A percentile compares a stretch with the other conserved stretches of the same genome.
Evolutionary conservation across 2,329 filamentous ascomycete genomes (phyloP).

Genomic region (Claviceps purpurea): DNA sequence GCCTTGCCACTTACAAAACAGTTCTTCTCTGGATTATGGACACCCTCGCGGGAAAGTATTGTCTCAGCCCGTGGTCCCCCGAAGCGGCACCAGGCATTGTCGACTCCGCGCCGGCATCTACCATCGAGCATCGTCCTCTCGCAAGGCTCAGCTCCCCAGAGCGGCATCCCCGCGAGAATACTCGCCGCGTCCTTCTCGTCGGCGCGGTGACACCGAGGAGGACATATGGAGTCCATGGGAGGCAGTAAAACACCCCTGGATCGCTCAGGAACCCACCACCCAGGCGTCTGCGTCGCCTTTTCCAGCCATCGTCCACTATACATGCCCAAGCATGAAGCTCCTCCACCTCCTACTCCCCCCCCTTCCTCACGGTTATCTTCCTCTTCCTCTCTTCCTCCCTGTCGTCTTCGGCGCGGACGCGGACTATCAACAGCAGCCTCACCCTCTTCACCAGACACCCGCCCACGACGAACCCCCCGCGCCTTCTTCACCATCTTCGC

Average conservation of each 20-base stretch:
- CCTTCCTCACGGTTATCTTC: background rate
- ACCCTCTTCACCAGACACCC: background rate
- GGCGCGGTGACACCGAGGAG: background rate
- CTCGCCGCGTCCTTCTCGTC: background rate
- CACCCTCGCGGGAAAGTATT: background rate
- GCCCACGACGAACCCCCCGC: background rate
- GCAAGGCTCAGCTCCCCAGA: background rate
- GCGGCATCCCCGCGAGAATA: background rate
- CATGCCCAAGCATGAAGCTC: too few relatives aligned
- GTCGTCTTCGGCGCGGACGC: background rate
- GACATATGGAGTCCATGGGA: too few relatives aligned
- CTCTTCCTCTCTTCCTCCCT: background rate
- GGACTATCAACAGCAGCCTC: background rate
- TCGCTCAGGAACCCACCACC: background rate
- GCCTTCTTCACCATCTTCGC: background rate
- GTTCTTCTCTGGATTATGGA: background rate
- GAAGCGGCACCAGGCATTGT: background rate
- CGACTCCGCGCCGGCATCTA: background rate
- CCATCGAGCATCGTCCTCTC: background rate
- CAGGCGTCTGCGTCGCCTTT: conserved; percentile 2
- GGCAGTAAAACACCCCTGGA: background rate
- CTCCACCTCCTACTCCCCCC: background rate
- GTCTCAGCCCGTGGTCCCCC: background rate
- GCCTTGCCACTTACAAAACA: too few relatives aligned
- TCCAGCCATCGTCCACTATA: background rate